Percentiles rank a stretch among this genome's conserved stretches.
These are phyloP conservation scores for Neurospora sp. DNA, from an alignment of 495 filamentous ascomycete genomes.

Conservation along the genomic window DNA sequence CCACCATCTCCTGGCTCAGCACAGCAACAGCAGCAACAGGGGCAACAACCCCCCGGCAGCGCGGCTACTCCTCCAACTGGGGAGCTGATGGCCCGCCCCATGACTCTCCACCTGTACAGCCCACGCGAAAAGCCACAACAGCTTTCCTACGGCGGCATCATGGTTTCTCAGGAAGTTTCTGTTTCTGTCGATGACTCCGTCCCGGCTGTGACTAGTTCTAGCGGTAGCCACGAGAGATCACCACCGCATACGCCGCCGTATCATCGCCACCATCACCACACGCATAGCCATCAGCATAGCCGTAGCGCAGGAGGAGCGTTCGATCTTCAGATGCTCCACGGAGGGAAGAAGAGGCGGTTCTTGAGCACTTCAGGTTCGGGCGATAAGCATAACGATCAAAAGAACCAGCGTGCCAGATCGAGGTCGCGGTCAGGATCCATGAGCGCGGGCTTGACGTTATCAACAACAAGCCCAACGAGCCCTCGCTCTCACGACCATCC, in stretches of 20 bases:
- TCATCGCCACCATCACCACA: too few species aligned
- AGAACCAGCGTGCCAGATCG: not conserved
- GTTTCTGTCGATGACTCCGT: slow-evolving; percentile 18
- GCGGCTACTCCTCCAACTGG: not conserved
- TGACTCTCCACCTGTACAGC: not conserved
- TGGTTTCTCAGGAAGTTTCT: slow-evolving; percentile 31
- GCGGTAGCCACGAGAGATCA: not conserved
- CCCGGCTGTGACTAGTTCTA: not conserved
- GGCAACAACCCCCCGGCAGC: not conserved
- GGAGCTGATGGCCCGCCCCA: not conserved
- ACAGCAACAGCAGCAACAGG: not conserved
- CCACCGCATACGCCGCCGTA: not conserved
- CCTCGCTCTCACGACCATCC: not conserved
- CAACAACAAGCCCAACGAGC: fast-evolving
- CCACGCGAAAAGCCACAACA: slow-evolving; percentile 19
- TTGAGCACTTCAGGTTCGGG: not conserved
- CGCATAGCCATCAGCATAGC: not conserved
- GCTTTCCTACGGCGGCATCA: slow-evolving; percentile 27
- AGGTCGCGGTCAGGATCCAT: not conserved
- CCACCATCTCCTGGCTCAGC: not conserved
- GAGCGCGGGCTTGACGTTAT: not conserved
- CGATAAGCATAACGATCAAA: not conserved
- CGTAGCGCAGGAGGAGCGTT: not conserved
- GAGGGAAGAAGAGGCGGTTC: not conserved
- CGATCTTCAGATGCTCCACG: not conserved